These are phyloP conservation scores for Petrea volubilis DNA, from an alignment of 257 asterid species.

Conservation along the genomic window DNA sequence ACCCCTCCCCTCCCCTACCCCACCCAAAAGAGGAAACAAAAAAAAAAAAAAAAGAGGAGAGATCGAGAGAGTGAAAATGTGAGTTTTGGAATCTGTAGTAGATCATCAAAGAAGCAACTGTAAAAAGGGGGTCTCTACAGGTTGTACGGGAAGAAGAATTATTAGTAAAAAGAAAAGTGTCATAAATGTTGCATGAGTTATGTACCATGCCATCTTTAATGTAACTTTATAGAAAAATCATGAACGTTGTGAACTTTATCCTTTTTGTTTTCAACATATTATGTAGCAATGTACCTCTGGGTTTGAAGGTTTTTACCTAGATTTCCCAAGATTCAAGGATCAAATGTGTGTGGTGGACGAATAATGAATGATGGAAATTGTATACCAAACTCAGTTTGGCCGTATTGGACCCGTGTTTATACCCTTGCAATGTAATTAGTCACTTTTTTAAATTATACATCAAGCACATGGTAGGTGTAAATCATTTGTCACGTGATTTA, in stretches of 20 bases:
- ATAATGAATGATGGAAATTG: too few relatives aligned
- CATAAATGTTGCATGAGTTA: neutral
- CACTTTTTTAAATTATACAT: too few relatives aligned
- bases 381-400: too few relatives aligned
- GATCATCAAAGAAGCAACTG: slow-evolving; percentile 10
- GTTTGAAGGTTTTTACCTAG: neutral
- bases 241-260: neutral
- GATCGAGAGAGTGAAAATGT: neutral
- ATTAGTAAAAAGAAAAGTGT: neutral
- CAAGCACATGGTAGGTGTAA: too few relatives aligned
- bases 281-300: neutral
- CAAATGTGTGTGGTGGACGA: neutral
- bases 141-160: neutral
- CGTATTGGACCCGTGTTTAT: too few relatives aligned
- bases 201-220: neutral
- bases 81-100: neutral
- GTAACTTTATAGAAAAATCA: neutral
- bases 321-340: neutral
- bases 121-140: slow-evolving; percentile 16
- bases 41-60: neutral
- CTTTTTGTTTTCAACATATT: neutral
- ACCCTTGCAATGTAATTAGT: too few relatives aligned
- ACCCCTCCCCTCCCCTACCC: too few relatives aligned
- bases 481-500: too few relatives aligned
- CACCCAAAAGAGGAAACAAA: neutral